These are phyloP conservation scores for Chrysoporthe cubensis DNA, from an alignment of 2,329 filamentous ascomycete genomes.

Conservation along the genomic window DNA sequence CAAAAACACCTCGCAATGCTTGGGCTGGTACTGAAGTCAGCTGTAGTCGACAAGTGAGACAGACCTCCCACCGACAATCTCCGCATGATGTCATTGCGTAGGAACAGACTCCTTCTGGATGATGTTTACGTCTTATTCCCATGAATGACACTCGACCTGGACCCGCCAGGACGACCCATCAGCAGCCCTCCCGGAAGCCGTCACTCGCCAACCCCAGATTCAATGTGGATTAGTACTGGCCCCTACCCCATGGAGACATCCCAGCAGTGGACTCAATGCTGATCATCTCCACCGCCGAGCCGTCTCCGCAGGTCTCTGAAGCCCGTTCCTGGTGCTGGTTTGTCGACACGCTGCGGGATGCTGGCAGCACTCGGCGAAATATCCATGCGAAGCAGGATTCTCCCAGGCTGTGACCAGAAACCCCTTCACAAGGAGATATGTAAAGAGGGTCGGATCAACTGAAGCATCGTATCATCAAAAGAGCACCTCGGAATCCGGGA, in stretches of 20 bases:
- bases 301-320: neutral
- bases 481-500: neutral
- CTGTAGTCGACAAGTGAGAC: neutral
- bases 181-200: neutral
- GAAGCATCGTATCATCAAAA: neutral
- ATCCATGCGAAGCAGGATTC: neutral
- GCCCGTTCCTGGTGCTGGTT: neutral
- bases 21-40: neutral
- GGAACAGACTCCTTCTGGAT: neutral
- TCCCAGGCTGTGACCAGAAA: neutral
- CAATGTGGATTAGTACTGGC: neutral
- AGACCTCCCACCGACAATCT: neutral
- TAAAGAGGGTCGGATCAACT: neutral
- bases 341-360: neutral
- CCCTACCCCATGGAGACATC: neutral
- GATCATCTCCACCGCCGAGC: neutral
- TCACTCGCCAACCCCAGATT: neutral
- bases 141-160: neutral
- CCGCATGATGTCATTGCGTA: slow-evolving; percentile 1
- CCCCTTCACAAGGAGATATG: neutral
- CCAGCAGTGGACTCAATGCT: neutral
- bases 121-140: slow-evolving; percentile 4
- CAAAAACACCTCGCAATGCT: neutral
- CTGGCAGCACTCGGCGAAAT: neutral
- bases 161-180: neutral